Evolutionary conservation across 345 rosid species (phyloP), one percentile per base, ranked within the genome.

Genomic region (Pistacia integerrima): DNA sequence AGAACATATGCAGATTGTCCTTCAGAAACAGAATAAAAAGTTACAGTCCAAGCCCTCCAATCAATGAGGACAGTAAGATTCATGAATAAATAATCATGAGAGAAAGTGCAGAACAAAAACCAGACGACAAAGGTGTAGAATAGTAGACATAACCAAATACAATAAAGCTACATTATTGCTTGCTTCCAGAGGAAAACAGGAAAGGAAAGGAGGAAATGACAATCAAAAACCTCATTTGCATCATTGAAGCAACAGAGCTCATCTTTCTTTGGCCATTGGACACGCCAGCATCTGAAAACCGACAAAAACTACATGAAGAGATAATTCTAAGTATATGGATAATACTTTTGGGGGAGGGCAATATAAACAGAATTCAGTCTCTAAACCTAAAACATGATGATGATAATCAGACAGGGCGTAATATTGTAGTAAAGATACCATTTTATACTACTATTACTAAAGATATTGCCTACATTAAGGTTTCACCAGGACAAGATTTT

Each of bases 141-240:
- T 49, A 25, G 60, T 13, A n/a, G 38, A 8, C 52, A 36, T 10
- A 35, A 22, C 46, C 51, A n/a, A 28, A n/a, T 16, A 41, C n/a
- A 49, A 16, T 49, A 49, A 13, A 49, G 11, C 2, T 48, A 38
- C 72, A 48, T 17, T 65, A 41, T 54, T 7, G 13, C n/a, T 30
- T 28, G 35, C 35, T 36, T 73, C 12, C 25, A 30, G 3, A 25
- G 11, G 52, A 59, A 52, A 33, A 58, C 6, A 25, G n/a, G 13
- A 0, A 41, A 13, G 17, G 0, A 38, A 69, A 63, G 12, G 22
- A 30, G 17, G 58, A 48, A 51, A 72, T 35, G 73, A 67, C 60
- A 65, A 75, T 60, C 76, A 30, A 30, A 33, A 38, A 87, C 90
- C 90, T 87, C 88, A 74, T 83, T 87, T 77, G 90, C 90, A 80